Conservation (phyloP, 345 rosid species). For the Luvunga scandens region DNA sequence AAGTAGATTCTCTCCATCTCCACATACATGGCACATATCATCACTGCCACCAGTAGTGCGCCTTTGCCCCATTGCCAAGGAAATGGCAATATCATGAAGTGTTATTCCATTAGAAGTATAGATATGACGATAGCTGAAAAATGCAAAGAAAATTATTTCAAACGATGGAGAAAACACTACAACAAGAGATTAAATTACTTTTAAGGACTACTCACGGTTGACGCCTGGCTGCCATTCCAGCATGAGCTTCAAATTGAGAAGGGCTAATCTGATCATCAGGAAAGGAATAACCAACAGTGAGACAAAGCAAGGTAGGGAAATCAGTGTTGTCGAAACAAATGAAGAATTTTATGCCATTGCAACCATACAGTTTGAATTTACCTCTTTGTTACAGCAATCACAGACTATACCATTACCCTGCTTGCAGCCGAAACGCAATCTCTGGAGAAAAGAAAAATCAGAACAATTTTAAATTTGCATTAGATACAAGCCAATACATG, state of each 20-base stretch:
- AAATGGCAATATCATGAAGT: conserved; percentile 91
- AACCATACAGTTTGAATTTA: conserved; percentile 17
- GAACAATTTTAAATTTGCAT: conserved; percentile 4
- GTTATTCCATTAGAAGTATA: conserved; percentile 74
- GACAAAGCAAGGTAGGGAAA: not conserved
- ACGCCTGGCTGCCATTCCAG: conserved; percentile 99
- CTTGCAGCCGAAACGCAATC: conserved; percentile 72
- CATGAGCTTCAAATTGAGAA: conserved; percentile 98
- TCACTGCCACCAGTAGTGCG: conserved; percentile 67
- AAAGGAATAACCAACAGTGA: conserved; percentile 3
- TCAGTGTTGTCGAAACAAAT: not conserved
- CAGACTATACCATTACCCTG: conserved; percentile 86
- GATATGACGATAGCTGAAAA: conserved; percentile 86
- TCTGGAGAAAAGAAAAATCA: conserved; percentile 36
- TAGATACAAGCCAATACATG: not conserved
- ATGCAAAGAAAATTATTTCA: conserved; percentile 7
- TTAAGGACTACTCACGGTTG: conserved; percentile 78
- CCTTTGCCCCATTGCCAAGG: conserved; percentile 77
- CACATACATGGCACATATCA: conserved; percentile 89
- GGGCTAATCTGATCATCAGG: conserved; percentile 76
- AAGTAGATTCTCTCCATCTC: conserved; percentile 73
- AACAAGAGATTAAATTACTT: conserved; percentile 13
- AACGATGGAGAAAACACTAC: conserved; percentile 9
- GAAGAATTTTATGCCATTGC: not conserved
- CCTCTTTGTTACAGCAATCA: conserved; percentile 81